These are phyloP conservation scores for Bipolaris oryzae DNA, from an alignment of 2,329 filamentous ascomycete species.

Conservation along the genomic window DNA sequence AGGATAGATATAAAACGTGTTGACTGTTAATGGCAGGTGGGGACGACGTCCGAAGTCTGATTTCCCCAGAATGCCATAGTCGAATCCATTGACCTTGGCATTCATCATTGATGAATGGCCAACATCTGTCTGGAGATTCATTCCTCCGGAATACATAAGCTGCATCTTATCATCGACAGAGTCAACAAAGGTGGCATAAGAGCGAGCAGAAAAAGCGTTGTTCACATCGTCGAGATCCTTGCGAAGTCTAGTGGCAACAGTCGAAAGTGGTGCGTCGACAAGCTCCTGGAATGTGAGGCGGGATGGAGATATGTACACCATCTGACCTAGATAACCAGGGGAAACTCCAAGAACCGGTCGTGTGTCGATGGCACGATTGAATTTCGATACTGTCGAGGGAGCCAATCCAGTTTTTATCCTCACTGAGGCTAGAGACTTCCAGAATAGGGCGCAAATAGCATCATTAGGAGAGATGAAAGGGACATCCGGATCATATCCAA, in stretches of 20 bases:
- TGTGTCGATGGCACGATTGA: constrained; percentile 7
- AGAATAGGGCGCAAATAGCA: neutral
- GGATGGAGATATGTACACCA: neutral
- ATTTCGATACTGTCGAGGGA: neutral
- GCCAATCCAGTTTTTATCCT: neutral
- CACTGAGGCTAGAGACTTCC: neutral
- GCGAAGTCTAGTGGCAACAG: neutral
- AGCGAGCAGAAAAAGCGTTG: neutral
- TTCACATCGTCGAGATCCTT: neutral
- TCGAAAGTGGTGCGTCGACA: neutral
- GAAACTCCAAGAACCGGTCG: neutral
- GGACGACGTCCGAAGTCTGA: neutral
- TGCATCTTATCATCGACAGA: neutral
- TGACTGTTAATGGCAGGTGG: neutral
- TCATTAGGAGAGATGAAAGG: constrained; percentile 1
- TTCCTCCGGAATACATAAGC: neutral
- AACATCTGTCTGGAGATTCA: neutral
- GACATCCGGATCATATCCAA: neutral
- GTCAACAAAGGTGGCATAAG: constrained; percentile 1
- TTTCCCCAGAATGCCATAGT: neutral
- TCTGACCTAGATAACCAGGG: neutral
- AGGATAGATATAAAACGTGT: neutral
- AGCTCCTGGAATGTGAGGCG: neutral
- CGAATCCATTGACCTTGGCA: neutral
- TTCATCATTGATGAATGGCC: constrained; percentile 2